Conservation (phyloP, 495 filamentous ascomycete species). For the Thermothielavioides terrestris region DNA sequence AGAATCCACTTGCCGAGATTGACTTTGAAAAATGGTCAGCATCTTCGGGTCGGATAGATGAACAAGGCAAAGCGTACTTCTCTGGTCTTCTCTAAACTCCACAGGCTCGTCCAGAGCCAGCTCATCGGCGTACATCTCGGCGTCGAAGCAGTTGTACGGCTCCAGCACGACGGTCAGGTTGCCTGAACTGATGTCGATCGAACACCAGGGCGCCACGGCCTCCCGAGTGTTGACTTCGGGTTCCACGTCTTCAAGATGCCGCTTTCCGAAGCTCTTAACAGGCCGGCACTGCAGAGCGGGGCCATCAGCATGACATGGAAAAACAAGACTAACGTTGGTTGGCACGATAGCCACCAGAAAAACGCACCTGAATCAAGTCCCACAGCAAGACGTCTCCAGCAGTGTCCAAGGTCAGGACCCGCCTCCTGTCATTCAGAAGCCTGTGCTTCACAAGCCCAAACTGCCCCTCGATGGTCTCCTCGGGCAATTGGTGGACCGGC, state of each 20-base stretch:
- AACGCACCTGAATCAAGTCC: constrained; percentile 71
- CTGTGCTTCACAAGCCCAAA: constrained; percentile 91
- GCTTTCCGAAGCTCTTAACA: constrained; percentile 80
- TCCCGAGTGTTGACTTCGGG: constrained; percentile 80
- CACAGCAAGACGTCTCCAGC: constrained; percentile 94
- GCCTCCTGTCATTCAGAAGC: constrained; percentile 81
- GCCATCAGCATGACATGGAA: constrained; percentile 2
- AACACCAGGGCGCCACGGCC: constrained; percentile 89
- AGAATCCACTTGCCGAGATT: constrained; percentile 97
- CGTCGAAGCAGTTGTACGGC: constrained; percentile 94
- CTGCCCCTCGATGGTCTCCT: constrained; percentile 87
- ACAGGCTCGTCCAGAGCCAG: constrained; percentile 58
- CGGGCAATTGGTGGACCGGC: constrained; percentile 65
- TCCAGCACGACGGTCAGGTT: constrained; percentile 84
- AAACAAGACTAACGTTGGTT: no score
- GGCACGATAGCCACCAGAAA: not conserved
- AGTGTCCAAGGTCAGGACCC: constrained; percentile 86
- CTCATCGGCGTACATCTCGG: constrained; percentile 94
- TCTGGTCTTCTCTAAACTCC: constrained; percentile 86
- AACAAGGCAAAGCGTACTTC: constrained; percentile 53
- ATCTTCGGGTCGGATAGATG: constrained; percentile 9
- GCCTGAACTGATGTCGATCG: constrained; percentile 86
- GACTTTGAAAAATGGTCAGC: constrained; percentile 47
- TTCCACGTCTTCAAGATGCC: constrained; percentile 85
- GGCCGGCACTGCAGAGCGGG: constrained; percentile 57